These are phyloP conservation scores for Graphilbum sp. DNA, from an alignment of 2,329 filamentous ascomycete genomes.

Conservation along the genomic window DNA sequence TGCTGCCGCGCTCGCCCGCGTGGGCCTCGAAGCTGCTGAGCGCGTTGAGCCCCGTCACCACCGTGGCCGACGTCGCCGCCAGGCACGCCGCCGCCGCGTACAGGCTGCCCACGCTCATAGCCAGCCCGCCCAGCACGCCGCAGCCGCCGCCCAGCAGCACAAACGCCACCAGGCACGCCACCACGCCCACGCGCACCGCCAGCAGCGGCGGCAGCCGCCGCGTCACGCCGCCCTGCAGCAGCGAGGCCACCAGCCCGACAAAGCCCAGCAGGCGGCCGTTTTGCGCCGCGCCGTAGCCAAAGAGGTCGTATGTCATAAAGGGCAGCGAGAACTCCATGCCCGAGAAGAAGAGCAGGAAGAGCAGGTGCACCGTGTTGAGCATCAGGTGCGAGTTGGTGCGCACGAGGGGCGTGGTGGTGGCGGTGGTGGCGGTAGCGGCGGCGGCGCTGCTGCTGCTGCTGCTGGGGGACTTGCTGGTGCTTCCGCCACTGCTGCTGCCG, in stretches of 20 bases:
- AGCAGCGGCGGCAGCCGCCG: constrained; percentile 66
- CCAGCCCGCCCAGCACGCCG: no score
- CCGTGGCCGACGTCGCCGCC: constrained; percentile 81
- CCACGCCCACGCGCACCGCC: constrained; percentile 64
- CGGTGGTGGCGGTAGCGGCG: constrained; percentile 25
- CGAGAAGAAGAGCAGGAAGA: constrained; percentile 91
- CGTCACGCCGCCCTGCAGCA: constrained; percentile 89
- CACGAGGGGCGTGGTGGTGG: constrained; percentile 14
- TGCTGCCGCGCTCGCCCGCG: constrained; percentile 65
- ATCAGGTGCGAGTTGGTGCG: constrained; percentile 71
- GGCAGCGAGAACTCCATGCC: constrained; percentile 96
- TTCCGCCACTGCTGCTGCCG: no score
- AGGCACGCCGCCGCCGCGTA: constrained; percentile 73
- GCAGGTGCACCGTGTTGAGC: constrained; percentile 73
- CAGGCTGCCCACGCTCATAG: constrained; percentile 49
- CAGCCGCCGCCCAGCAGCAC: constrained; percentile 58
- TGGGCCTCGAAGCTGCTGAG: constrained; percentile 79
- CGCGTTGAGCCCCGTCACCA: constrained; percentile 86
- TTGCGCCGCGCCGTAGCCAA: constrained; percentile 60
- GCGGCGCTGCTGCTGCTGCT: neutral
- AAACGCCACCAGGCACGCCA: constrained; percentile 66
- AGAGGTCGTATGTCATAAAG: constrained; percentile 94
- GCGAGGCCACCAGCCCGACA: constrained; percentile 75
- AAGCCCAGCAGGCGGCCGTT: constrained; percentile 80
- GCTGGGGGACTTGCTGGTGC: no score